These are phyloP conservation scores for Volvariella volvacea DNA, from an alignment of 1,284 basidiomycete genomes.

Conservation along the genomic window DNA sequence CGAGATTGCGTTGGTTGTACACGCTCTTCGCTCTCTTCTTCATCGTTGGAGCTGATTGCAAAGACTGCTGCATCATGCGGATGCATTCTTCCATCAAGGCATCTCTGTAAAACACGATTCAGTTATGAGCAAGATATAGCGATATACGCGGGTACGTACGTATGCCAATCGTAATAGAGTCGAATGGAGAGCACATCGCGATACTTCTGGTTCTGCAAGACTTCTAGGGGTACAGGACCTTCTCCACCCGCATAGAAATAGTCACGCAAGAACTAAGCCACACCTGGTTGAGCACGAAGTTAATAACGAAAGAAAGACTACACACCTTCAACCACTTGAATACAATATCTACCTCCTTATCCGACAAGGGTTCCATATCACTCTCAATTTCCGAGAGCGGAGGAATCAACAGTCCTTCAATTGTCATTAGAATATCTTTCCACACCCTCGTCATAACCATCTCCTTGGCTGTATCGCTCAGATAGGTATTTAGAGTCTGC, in stretches of 20 bases:
- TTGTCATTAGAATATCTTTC: constrained; percentile 90
- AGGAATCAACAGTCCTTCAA: constrained; percentile 89
- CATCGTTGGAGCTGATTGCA: constrained; percentile 68
- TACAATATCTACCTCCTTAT: constrained; percentile 96
- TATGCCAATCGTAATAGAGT: constrained; percentile 91
- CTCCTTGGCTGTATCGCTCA: constrained; percentile 83
- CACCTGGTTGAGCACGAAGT: constrained; percentile 5
- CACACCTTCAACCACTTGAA: constrained; percentile 94
- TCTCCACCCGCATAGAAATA: constrained; percentile 96
- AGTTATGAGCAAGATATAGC: constrained; percentile 7
- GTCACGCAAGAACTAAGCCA: constrained; percentile 75
- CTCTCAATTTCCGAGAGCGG: constrained; percentile 86
- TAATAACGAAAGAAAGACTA: constrained; percentile 7
- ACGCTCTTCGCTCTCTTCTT: constrained; percentile 90
- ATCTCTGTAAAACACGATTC: constrained; percentile 70
- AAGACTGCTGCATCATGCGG: constrained; percentile 80
- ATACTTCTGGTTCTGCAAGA: constrained; percentile 95
- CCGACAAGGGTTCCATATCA: constrained; percentile 85
- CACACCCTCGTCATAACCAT: constrained; percentile 92
- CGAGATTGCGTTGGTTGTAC: constrained; percentile 84
- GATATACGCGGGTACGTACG: constrained; percentile 40
- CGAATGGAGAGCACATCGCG: constrained; percentile 87
- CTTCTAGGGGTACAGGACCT: constrained; percentile 80
- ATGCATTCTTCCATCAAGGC: constrained; percentile 96
- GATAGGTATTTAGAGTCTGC: constrained; percentile 84